phyloP scores from a whole-genome alignment of 2,329 filamentous ascomycete species.

The Alternaria brassicae region DNA sequence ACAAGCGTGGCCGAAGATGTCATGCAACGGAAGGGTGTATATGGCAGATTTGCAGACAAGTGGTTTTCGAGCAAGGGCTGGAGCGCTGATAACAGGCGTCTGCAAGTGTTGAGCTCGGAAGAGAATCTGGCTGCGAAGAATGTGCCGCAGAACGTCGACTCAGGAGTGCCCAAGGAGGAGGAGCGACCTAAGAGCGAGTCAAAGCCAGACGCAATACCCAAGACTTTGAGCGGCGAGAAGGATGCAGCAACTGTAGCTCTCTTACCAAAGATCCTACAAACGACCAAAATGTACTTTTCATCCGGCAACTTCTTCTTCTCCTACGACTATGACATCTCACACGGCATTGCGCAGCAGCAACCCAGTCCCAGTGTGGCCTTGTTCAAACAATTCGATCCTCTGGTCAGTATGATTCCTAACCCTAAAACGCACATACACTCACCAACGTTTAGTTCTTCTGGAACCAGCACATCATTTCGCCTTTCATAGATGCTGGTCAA shows the following conservation, averaged over 20 bases:
- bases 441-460: conserved; percentile 73
- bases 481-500: conserved; percentile 77
- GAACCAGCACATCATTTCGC: conserved; percentile 78
- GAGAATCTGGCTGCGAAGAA: conserved; percentile 53
- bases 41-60: conserved; percentile 85
- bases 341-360: conserved; percentile 59
- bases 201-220: conserved; percentile 37
- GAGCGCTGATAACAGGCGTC: conserved; percentile 73
- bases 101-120: conserved; percentile 70
- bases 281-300: conserved; percentile 83
- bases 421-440: background rate
- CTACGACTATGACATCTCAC: conserved; percentile 91
- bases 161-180: conserved; percentile 34
- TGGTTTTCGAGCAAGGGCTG: conserved; percentile 92
- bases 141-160: conserved; percentile 43
- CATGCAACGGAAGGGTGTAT: conserved; percentile 79
- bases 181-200: conserved; percentile 25
- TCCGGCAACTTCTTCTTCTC: conserved; percentile 90
- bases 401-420: conserved; percentile 53
- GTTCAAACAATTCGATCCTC: conserved; percentile 73
- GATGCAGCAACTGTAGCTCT: conserved; percentile 54
- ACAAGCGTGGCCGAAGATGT: conserved; percentile 84
- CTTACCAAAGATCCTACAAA: conserved; percentile 83
- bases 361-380: conserved; percentile 64
- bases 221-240: conserved; percentile 41